Base-by-base conservation (phyloP, 2,329 filamentous ascomycete species). In the Chaetomium globosum region DNA sequence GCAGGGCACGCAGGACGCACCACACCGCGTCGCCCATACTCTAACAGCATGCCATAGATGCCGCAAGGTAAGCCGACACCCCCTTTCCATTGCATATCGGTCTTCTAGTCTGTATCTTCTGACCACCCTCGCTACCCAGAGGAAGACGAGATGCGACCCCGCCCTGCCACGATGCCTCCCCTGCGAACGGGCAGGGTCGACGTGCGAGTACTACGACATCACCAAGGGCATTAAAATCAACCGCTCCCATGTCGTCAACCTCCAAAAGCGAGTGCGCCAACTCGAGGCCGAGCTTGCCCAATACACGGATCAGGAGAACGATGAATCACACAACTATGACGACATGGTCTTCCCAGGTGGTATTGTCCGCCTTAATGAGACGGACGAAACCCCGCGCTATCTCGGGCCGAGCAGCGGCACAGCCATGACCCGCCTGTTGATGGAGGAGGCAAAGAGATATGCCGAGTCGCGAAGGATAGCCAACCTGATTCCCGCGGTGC, bases 91-190 rank as follows among this genome's bases (percentile, higher is more conserved):
- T 12, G 9, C 12, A 9, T 26, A 2, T 7, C 28, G 2, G 26
- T 16, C 33, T 33, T 30, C 49, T 26, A 43, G 16, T 48, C 46
- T 21, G 13, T 49, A 13, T 39, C n/a, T 33, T 48, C 64, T 69
- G 53, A 66, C 58, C 19, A 23, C 36, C 21, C 8, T 49, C 9
- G n/a, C 36, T n/a, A n/a, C 59, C 12, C 65, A 96, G 93, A 89
- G 94, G 73, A 99, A 99, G 83, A 98, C 94, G 46, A 85, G 93
- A 82, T 99, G 95, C 81, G 95, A 98, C 78, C 91, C 95, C 4
- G 91, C 91, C 16, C 85, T 99, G 26, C 95, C 95, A 49, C 90
- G 91, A 74, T 99, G 95, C 78, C 85, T 92, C 21, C 93, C 94
- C 26, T 99, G 95, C 80, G 93, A 97, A 79, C 87, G 94, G 71